A percentile compares a stretch with the other conserved stretches of the same genome.
phyloP scores from a whole-genome alignment of 2,329 filamentous ascomycete genomes.

The Trichoderma sp. region DNA sequence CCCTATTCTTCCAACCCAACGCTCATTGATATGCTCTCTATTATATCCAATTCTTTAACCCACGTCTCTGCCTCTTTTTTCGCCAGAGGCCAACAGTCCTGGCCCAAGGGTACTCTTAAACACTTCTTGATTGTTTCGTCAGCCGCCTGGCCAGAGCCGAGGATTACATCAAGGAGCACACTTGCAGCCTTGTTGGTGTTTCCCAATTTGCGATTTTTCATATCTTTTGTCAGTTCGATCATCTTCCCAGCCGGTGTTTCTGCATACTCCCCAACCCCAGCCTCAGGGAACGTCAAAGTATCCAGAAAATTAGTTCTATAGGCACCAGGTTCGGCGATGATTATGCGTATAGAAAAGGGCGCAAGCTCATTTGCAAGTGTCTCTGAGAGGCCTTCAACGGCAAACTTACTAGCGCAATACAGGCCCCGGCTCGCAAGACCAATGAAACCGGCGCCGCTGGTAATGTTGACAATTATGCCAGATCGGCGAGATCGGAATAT shows the following conservation, averaged over 20 bases:
- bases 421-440: not conserved
- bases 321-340: slow-evolving; percentile 7
- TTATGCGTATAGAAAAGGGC: not conserved
- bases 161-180: not conserved
- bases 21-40: not conserved
- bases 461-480: slow-evolving; percentile 7
- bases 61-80: not conserved
- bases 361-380: slow-evolving; percentile 4
- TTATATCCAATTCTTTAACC: not conserved
- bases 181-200: not conserved
- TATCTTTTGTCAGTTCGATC: not conserved
- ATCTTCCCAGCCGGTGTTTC: not conserved
- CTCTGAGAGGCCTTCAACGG: slow-evolving; percentile 9
- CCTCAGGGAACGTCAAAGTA: not conserved
- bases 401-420: slow-evolving; percentile 3
- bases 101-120: not conserved
- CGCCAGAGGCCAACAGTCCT: not conserved
- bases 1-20: not conserved
- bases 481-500: slow-evolving; percentile 39
- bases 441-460: not conserved
- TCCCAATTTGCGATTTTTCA: not conserved
- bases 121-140: not conserved
- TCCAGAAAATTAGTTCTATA: slow-evolving; percentile 9
- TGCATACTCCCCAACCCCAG: not conserved
- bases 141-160: not conserved